Percentiles rank a stretch among this genome's conserved stretches.
These are phyloP conservation scores for Neodidymelliopsis sp. DNA, from an alignment of 2,329 filamentous ascomycete genomes.

Conservation along the genomic window DNA sequence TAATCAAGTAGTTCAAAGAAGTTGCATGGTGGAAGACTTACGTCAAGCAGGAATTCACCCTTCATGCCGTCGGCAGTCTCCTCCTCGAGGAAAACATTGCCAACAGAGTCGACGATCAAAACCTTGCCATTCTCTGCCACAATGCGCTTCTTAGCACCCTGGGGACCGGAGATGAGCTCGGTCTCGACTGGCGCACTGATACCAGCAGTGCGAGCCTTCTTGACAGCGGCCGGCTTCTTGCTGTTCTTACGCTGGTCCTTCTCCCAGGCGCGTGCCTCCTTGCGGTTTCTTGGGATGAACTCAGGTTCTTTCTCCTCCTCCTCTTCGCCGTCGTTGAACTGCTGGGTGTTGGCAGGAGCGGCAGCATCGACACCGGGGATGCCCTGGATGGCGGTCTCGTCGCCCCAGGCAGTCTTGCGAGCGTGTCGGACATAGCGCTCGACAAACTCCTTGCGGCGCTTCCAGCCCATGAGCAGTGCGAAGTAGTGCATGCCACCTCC, in stretches of 20 bases:
- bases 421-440: slow-evolving; percentile 91
- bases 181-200: slow-evolving; percentile 64
- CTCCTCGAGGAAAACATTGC: slow-evolving; percentile 95
- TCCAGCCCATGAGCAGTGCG: slow-evolving; percentile 84
- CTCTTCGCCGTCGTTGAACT: slow-evolving; percentile 36
- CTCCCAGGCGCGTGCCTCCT: slow-evolving; percentile 88
- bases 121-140: slow-evolving; percentile 95
- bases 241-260: slow-evolving; percentile 76
- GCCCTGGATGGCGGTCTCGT: slow-evolving; percentile 70
- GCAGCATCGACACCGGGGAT: slow-evolving; percentile 67
- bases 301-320: slow-evolving; percentile 56
- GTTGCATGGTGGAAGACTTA: slow-evolving; percentile 59
- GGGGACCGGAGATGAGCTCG: slow-evolving; percentile 63
- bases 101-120: slow-evolving; percentile 87
- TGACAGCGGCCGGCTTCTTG: slow-evolving; percentile 58
- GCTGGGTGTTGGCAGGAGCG: slow-evolving; percentile 32
- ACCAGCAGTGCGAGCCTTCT: slow-evolving; percentile 62
- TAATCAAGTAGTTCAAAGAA: slow-evolving; percentile 25
- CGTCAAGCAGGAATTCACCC: slow-evolving; percentile 85
- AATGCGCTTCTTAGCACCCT: slow-evolving; percentile 84
- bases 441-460: slow-evolving; percentile 88
- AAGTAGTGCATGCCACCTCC: slow-evolving; percentile 90
- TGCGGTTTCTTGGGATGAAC: slow-evolving; percentile 74
- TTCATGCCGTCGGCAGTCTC: slow-evolving; percentile 84
- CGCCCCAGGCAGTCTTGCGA: slow-evolving; percentile 86